These are phyloP conservation scores for Aureococcus anophagefferens DNA, from an alignment of 108 stramenopile genomes.

Conservation along the genomic window DNA sequence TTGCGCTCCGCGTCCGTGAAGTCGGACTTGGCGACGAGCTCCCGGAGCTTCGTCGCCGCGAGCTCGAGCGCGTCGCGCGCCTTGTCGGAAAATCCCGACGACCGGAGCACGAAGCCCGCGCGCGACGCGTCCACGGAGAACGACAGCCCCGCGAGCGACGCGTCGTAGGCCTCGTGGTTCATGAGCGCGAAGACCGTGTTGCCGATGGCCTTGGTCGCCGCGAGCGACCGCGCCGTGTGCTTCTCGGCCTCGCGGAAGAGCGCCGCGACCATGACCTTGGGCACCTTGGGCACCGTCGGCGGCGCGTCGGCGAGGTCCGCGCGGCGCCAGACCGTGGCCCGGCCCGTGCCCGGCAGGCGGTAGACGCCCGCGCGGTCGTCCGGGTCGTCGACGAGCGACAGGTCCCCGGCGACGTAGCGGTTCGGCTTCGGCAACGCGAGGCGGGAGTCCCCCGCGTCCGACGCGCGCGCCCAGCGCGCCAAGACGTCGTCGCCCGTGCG, in stretches of 20 bases:
- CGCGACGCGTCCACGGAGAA: background rate
- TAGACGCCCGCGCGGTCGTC: too few species aligned
- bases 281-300: background rate
- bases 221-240: background rate
- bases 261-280: background rate
- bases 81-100: too few species aligned
- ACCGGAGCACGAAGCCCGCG: background rate
- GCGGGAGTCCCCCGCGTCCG: slow-evolving; percentile 1
- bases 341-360: too few species aligned
- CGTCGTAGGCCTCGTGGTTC: background rate
- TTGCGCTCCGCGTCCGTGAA: too few species aligned
- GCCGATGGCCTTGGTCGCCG: background rate
- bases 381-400: too few species aligned
- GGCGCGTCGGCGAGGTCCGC: background rate
- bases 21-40: too few species aligned
- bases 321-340: background rate
- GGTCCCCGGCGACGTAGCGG: slow-evolving; percentile 35
- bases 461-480: background rate
- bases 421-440: slow-evolving; percentile 40
- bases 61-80: too few species aligned
- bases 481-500: slow-evolving; percentile 37
- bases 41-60: too few species aligned
- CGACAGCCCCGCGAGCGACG: background rate
- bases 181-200: background rate
- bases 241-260: background rate